Base-by-base conservation (phyloP, 441 rosid species). In the Eutrema salsugineum region DNA sequence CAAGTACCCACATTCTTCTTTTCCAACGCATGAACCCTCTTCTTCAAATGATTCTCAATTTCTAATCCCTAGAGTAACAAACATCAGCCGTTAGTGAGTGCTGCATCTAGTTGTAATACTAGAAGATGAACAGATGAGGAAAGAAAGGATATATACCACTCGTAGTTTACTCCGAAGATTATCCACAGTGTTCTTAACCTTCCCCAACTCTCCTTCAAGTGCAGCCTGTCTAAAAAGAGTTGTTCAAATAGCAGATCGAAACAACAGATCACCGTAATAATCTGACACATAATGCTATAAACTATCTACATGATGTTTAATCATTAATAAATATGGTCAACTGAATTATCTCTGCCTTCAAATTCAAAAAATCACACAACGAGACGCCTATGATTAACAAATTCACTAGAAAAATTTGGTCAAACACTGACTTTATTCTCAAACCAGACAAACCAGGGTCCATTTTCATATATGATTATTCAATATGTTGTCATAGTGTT, bases 141-240 rank as follows among this genome's bases (percentile, higher is more conserved):
- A 78, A 66, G 68, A 54, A 42, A 71, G 16, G 8, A 77, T 32
- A 24, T 80, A 73, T 93, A 96, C 98, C 94, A 96, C 78, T 53
- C 76, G 86, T 63, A 90, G 63, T 83, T 93, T 90, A 82, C 82
- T 90, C 68, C 70, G 94, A 78, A 96, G 93, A 79, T 80, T 80
- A 70, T 93, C 96, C 59, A 83, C 72, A 59, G 84, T 78, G 59
- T 72, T 83, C 79, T 90, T 86, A 76, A 74, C 78, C 46, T 74
- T 83, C 68, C 86, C 84, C 85, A 88, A 73, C 82, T 96, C 96
- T 71, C 77, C 93, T 84, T 96, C 98, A 72, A 93, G 78, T 71
- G 91, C 89, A 88, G 86, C 88, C 99, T 96, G 97, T 93, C 99
- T 91, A 86, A 91, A 87, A 80, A 75, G 79, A 81, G 83, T 91